These are phyloP conservation scores for Dipsacomyces acuminosporus DNA, from an alignment of 371 early-diverging fungal genomes.

Conservation along the genomic window DNA sequence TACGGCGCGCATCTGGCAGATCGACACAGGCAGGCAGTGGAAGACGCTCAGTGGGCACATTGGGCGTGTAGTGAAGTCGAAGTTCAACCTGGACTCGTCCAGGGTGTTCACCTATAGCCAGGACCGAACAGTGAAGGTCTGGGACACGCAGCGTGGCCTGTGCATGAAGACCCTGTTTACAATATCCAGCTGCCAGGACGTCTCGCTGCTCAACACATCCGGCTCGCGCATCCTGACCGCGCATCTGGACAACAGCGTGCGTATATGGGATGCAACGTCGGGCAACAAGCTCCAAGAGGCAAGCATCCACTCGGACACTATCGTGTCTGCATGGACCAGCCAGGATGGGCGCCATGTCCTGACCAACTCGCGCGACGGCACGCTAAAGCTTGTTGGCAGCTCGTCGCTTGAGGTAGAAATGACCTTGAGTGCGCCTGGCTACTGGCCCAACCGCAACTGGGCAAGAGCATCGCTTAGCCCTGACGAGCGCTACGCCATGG, in stretches of 20 bases:
- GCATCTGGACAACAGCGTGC: slow-evolving; percentile 85
- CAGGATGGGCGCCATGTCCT: slow-evolving; percentile 50
- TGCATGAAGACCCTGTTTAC: slow-evolving; percentile 86
- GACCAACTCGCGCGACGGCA: slow-evolving; percentile 91
- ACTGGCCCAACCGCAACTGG: slow-evolving; percentile 82
- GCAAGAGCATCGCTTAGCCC: slow-evolving; percentile 84
- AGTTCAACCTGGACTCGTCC: slow-evolving; percentile 73
- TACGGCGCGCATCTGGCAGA: slow-evolving; percentile 80
- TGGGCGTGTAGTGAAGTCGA: slow-evolving; percentile 84
- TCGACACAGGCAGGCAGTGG: slow-evolving; percentile 71
- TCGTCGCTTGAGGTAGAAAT: slow-evolving; percentile 68
- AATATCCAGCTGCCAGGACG: slow-evolving; percentile 90
- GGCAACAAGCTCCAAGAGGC: slow-evolving; percentile 80
- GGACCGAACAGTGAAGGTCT: slow-evolving; percentile 92
- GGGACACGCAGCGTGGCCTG: slow-evolving; percentile 73
- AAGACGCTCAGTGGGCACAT: slow-evolving; percentile 94
- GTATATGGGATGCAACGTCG: slow-evolving; percentile 85
- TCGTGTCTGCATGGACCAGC: slow-evolving; percentile 60
- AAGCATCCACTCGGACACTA: slow-evolving; percentile 79
- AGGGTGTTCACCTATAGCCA: slow-evolving; percentile 88
- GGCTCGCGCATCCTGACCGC: slow-evolving; percentile 81
- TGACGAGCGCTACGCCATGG: slow-evolving; percentile 77
- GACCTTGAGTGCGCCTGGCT: slow-evolving; percentile 68
- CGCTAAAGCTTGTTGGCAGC: slow-evolving; percentile 76
- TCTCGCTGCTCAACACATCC: slow-evolving; percentile 75